phyloP scores from a whole-genome alignment of 306 rosid genomes.

The Inga laurina region DNA sequence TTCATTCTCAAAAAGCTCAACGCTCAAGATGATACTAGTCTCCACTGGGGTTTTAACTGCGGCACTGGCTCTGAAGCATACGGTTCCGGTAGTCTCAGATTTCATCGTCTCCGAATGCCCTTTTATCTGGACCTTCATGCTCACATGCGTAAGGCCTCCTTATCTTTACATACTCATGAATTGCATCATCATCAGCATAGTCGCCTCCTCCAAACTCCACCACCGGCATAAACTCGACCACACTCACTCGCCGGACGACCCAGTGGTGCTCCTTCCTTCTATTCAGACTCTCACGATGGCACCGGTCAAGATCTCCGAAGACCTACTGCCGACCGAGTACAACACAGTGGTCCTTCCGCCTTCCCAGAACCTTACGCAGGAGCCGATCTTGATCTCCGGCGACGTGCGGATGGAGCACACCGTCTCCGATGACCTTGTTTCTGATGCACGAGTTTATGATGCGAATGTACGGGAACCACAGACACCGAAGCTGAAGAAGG shows the following conservation, averaged over 20 bases:
- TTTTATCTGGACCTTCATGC: slow-evolving; percentile 53
- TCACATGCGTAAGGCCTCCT: slow-evolving; percentile 73
- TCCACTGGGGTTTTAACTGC: slow-evolving; percentile 63
- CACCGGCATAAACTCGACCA: slow-evolving; percentile 23
- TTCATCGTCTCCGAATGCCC: slow-evolving; percentile 62
- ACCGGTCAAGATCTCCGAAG: slow-evolving; percentile 3
- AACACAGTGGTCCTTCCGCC: background rate
- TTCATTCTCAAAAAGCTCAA: slow-evolving; percentile 5
- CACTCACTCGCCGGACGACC: slow-evolving; percentile 13
- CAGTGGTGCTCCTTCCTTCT: background rate
- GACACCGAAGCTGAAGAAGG: background rate
- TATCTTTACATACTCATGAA: slow-evolving; percentile 78
- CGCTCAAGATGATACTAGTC: slow-evolving; percentile 48
- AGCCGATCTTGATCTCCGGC: background rate
- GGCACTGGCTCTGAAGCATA: slow-evolving; percentile 68
- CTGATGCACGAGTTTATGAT: slow-evolving; percentile 24
- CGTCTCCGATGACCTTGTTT: background rate
- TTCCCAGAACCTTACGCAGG: background rate
- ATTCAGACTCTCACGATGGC: slow-evolving; percentile 8
- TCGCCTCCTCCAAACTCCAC: slow-evolving; percentile 73
- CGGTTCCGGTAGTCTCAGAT: slow-evolving; percentile 55
- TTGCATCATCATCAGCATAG: slow-evolving; percentile 80
- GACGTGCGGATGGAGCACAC: background rate
- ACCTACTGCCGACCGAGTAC: background rate
- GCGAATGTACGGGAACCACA: slow-evolving; percentile 14